Conservation (phyloP, 108 stramenopile species). For the Phaeodactylum tricornutum region DNA sequence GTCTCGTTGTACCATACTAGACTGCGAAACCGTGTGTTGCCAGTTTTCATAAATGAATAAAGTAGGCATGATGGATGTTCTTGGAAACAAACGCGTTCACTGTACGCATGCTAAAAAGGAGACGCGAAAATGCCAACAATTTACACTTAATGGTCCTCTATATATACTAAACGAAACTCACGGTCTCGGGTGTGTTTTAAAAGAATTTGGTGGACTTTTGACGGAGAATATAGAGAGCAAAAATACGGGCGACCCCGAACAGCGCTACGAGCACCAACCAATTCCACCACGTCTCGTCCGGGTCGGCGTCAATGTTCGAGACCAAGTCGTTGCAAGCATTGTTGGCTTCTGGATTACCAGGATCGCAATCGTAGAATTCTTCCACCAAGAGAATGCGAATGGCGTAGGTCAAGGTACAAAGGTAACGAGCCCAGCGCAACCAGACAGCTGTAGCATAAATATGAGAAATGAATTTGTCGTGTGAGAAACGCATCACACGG, state of each 20-base stretch:
- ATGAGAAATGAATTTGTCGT: background rate
- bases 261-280: conserved; percentile 45
- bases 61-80: too few species aligned
- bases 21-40: too few species aligned
- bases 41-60: too few species aligned
- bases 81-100: too few species aligned
- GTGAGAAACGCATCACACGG: background rate
- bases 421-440: conserved; percentile 67
- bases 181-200: conserved; percentile 14
- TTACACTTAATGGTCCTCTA: too few species aligned
- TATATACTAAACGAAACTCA: too few species aligned
- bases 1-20: too few species aligned
- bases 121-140: too few species aligned
- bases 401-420: conserved; percentile 56
- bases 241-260: conserved; percentile 47
- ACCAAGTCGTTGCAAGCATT: conserved; percentile 35
- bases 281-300: conserved; percentile 41
- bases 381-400: conserved; percentile 29
- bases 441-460: too few species aligned
- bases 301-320: conserved; percentile 20
- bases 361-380: conserved; percentile 46
- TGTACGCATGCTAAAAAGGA: too few species aligned
- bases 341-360: conserved; percentile 15
- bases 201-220: conserved; percentile 64
- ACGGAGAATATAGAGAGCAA: conserved; percentile 36